Conservation (phyloP, 2,329 filamentous ascomycete species). For the Purpureocillium lavendulum region DNA sequence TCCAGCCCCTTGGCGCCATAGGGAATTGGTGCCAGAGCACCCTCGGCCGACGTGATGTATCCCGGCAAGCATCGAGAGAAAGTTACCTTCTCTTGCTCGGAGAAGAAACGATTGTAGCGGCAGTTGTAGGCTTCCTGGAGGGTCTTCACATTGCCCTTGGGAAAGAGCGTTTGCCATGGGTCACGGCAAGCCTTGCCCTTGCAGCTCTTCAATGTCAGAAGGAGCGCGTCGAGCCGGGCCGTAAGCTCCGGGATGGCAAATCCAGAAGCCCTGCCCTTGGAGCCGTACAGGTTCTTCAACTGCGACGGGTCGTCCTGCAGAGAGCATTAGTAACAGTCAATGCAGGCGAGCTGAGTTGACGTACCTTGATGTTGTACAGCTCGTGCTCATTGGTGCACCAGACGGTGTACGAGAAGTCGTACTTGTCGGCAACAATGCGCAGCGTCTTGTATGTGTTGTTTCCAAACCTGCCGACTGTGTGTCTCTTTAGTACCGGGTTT, state of each 20-base stretch:
- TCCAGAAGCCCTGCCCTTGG: constrained; percentile 13
- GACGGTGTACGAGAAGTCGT: constrained; percentile 57
- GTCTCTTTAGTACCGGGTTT: neutral
- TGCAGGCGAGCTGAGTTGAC: neutral
- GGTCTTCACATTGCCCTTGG: constrained; percentile 38
- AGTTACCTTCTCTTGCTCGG: constrained; percentile 32
- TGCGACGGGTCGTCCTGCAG: constrained; percentile 44
- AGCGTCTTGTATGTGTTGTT: constrained; percentile 56
- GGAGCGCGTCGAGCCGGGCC: constrained; percentile 46
- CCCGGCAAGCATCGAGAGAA: constrained; percentile 47
- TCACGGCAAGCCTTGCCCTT: constrained; percentile 41
- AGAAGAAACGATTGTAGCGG: constrained; percentile 42
- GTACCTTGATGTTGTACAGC: constrained; percentile 50
- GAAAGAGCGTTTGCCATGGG: constrained; percentile 51
- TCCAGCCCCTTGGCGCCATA: neutral
- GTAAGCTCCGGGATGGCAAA: constrained; percentile 30
- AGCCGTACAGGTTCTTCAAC: constrained; percentile 32
- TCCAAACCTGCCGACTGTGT: neutral
- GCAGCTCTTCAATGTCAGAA: constrained; percentile 55
- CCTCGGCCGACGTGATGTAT: constrained; percentile 28
- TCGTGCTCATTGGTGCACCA: constrained; percentile 64
- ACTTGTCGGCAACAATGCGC: constrained; percentile 43
- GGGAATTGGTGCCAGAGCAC: neutral
- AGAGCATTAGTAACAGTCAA: neutral
- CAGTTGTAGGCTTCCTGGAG: constrained; percentile 40